Percentiles rank a stretch among this genome's conserved stretches.
Evolutionary conservation across 1,284 basidiomycete genomes (phyloP).

Genomic region (Mycena citricolor): DNA sequence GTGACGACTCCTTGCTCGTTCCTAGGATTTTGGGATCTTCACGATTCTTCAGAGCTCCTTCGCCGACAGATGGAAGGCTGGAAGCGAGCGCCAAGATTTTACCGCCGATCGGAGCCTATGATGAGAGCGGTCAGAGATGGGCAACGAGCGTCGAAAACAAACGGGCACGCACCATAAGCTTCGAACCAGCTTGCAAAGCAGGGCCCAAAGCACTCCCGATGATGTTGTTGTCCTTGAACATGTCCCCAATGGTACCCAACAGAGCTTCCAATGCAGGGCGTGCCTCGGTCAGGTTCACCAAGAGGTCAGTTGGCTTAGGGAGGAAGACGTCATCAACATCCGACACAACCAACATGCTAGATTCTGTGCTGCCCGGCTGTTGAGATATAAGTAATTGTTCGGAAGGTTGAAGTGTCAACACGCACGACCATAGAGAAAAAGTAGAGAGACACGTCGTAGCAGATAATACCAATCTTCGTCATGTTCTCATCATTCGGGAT

Average conservation of each 20-base stretch:
- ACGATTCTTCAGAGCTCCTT: constrained; percentile 90
- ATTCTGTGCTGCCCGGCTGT: constrained; percentile 80
- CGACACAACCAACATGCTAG: constrained; percentile 94
- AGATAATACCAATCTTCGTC: constrained; percentile 91
- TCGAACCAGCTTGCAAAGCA: constrained; percentile 85
- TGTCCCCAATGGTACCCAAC: constrained; percentile 82
- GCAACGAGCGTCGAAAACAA: constrained; percentile 8
- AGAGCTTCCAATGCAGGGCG: constrained; percentile 80
- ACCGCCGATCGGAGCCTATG: constrained; percentile 60
- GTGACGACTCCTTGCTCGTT: constrained; percentile 73
- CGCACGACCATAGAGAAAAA: constrained; percentile 87
- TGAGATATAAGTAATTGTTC: constrained; percentile 1
- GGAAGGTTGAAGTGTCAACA: constrained; percentile 2
- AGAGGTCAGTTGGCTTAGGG: constrained; percentile 91
- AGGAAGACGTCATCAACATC: constrained; percentile 97
- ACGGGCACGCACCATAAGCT: neutral
- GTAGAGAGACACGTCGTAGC: constrained; percentile 89
- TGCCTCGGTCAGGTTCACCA: constrained; percentile 89
- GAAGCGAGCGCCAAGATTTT: constrained; percentile 90
- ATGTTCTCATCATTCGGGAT: constrained; percentile 92
- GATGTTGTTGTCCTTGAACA: constrained; percentile 92
- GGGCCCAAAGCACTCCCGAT: constrained; percentile 93
- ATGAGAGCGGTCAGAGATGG: neutral
- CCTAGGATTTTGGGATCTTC: constrained; percentile 95
- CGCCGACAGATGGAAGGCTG: constrained; percentile 84